A percentile compares a stretch with the other conserved stretches of the same genome.
Conservation (phyloP, 768 basidiomycete species). For the Mycena pura region DNA sequence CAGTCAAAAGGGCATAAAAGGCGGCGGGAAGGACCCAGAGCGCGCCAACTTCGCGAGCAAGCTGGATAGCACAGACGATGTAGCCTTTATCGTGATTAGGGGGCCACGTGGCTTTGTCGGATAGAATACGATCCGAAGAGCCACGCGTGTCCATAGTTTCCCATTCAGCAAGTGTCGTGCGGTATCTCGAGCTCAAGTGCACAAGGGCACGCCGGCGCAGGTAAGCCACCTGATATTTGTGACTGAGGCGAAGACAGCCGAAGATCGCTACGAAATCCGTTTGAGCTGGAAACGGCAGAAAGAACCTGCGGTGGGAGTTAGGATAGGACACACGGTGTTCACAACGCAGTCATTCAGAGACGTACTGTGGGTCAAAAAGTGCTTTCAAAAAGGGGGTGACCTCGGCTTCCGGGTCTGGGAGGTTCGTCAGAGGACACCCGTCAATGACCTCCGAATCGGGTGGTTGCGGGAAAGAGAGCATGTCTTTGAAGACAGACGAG, state of each 20-base stretch:
- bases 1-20: background rate
- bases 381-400: slow-evolving; percentile 19
- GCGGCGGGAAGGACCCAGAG: background rate
- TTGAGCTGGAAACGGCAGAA: slow-evolving; percentile 8
- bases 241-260: slow-evolving; percentile 3
- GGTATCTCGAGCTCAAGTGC: slow-evolving; percentile 11
- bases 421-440: slow-evolving; percentile 11
- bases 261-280: background rate
- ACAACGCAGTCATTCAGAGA: background rate
- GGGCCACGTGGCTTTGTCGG: background rate
- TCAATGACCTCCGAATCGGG: slow-evolving; percentile 7
- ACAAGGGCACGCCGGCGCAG: slow-evolving; percentile 14
- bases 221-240: slow-evolving; percentile 8
- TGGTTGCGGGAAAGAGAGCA: slow-evolving; percentile 19
- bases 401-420: slow-evolving; percentile 16
- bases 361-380: slow-evolving; percentile 16
- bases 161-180: slow-evolving; percentile 1
- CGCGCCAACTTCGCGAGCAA: slow-evolving; percentile 10
- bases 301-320: too few relatives aligned
- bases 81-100: too few relatives aligned
- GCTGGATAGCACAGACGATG: background rate
- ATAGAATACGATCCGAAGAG: too few relatives aligned
- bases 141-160: background rate
- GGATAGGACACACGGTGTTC: too few relatives aligned
- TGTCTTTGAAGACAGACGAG: slow-evolving; percentile 24